These are phyloP conservation scores for Scleromitrula shiraiana DNA, from an alignment of 2,329 filamentous ascomycete species.

Conservation along the genomic window DNA sequence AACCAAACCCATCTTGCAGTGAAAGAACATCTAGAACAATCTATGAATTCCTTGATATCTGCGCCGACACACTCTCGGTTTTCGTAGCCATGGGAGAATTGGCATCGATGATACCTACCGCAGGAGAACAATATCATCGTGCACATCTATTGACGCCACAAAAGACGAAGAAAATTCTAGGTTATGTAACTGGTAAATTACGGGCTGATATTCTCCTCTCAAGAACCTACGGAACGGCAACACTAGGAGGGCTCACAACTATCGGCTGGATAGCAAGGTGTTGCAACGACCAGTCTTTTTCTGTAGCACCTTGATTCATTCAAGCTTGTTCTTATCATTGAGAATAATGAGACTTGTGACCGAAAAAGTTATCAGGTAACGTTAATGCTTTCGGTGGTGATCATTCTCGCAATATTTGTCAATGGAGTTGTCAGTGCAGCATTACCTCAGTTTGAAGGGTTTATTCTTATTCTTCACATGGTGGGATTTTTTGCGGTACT, in stretches of 20 bases:
- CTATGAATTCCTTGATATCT: constrained; percentile 27
- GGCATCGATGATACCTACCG: constrained; percentile 14
- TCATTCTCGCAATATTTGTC: constrained; percentile 34
- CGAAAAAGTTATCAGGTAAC: constrained; percentile 35
- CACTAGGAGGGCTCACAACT: constrained; percentile 37
- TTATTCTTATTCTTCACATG: constrained; percentile 42
- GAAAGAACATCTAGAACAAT: constrained; percentile 28
- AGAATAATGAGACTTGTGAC: constrained; percentile 31
- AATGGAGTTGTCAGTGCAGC: constrained; percentile 38
- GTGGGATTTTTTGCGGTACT: constrained; percentile 32
- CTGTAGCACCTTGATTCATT: constrained; percentile 42
- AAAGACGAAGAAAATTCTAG: background rate
- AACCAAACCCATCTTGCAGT: too few relatives aligned
- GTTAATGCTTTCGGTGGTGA: constrained; percentile 35
- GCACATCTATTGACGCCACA: background rate
- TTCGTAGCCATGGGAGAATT: constrained; percentile 9
- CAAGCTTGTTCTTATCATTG: constrained; percentile 31
- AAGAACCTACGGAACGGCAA: background rate
- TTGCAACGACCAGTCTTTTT: constrained; percentile 33
- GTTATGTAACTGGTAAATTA: constrained; percentile 29
- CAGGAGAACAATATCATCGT: constrained; percentile 29
- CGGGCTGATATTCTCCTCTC: background rate
- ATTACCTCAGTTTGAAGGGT: constrained; percentile 43
- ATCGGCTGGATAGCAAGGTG: constrained; percentile 37
- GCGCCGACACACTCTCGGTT: constrained; percentile 20